Percentiles rank a stretch among this genome's conserved stretches.
Evolutionary conservation across 2,329 filamentous ascomycete genomes (phyloP).

Genomic region (Sarocladiaceae sp.): DNA sequence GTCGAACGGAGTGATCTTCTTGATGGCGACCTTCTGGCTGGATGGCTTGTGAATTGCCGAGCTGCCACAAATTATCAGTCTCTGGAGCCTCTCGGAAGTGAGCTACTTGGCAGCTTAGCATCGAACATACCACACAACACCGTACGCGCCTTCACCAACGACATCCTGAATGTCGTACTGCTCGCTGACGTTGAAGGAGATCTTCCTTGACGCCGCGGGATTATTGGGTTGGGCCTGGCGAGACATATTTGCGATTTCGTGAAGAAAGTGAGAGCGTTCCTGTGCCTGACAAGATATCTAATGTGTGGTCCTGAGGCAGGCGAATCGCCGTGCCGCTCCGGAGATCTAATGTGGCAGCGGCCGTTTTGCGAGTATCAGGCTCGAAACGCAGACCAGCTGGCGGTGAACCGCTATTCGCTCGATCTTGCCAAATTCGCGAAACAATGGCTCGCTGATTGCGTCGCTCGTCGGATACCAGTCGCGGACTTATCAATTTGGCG

Average conservation of each 20-base stretch:
- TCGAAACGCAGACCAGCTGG: slow-evolving; percentile 4
- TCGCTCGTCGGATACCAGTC: no score
- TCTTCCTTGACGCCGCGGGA: slow-evolving; percentile 71
- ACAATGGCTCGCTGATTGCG: no score
- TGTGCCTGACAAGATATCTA: slow-evolving; percentile 7
- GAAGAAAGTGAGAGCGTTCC: neutral
- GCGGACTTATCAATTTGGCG: no score
- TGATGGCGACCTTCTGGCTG: slow-evolving; percentile 97
- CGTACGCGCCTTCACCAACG: slow-evolving; percentile 95
- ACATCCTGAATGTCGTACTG: slow-evolving; percentile 99
- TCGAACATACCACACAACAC: slow-evolving; percentile 85
- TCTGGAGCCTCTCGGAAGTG: slow-evolving; percentile 2
- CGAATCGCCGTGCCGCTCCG: neutral
- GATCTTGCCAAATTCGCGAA: no score
- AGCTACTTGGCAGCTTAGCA: neutral
- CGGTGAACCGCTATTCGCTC: neutral
- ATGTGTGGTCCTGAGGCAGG: neutral
- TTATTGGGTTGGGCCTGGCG: slow-evolving; percentile 51
- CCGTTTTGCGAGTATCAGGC: neutral
- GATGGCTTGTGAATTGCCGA: slow-evolving; percentile 98
- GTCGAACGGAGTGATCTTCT: slow-evolving; percentile 99
- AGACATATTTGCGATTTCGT: slow-evolving; percentile 39
- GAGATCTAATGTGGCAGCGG: neutral
- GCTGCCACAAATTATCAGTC: slow-evolving; percentile 39
- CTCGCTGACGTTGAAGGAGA: slow-evolving; percentile 99